A percentile compares a stretch with the other conserved stretches of the same genome.
phyloP scores from a whole-genome alignment of 371 early-diverging fungal species.

The Mortierella polycephala region DNA sequence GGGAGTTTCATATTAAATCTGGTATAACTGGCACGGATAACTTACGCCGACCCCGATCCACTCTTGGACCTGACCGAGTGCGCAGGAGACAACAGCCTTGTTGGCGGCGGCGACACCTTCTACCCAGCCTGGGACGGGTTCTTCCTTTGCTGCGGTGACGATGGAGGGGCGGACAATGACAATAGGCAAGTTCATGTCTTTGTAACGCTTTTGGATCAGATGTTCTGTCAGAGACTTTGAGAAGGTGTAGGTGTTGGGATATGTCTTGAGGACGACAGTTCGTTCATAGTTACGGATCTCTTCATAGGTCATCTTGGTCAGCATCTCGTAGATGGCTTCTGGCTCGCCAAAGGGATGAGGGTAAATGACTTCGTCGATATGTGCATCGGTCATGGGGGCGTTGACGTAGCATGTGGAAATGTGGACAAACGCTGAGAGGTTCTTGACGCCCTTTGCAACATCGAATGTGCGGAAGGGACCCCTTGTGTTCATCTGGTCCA shows the following conservation, averaged over 20 bases:
- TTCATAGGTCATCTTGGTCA: slow-evolving; percentile 58
- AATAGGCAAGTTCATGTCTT: slow-evolving; percentile 58
- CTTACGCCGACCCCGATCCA: slow-evolving; percentile 45
- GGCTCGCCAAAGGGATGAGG: slow-evolving; percentile 63
- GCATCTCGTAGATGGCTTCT: slow-evolving; percentile 59
- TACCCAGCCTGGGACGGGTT: slow-evolving; percentile 75
- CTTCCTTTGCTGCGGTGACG: slow-evolving; percentile 62
- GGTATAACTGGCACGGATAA: neutral
- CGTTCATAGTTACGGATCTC: slow-evolving; percentile 42
- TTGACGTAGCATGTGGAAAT: slow-evolving; percentile 64
- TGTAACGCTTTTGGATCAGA: slow-evolving; percentile 58
- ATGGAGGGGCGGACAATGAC: slow-evolving; percentile 66
- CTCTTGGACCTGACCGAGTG: slow-evolving; percentile 45
- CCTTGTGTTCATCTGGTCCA: slow-evolving; percentile 59
- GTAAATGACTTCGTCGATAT: slow-evolving; percentile 59
- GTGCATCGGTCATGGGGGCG: slow-evolving; percentile 58
- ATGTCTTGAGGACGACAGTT: slow-evolving; percentile 49
- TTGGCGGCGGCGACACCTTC: slow-evolving; percentile 71
- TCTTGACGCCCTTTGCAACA: slow-evolving; percentile 61
- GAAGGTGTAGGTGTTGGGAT: slow-evolving; percentile 65
- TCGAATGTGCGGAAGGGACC: slow-evolving; percentile 66
- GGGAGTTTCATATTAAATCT: neutral
- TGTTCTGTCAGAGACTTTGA: slow-evolving; percentile 70
- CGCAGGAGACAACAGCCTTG: slow-evolving; percentile 50
- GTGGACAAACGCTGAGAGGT: slow-evolving; percentile 60